These are phyloP conservation scores for Tetrapisispora pingtungensis DNA, from an alignment of 805 yeast genomes.

Conservation along the genomic window DNA sequence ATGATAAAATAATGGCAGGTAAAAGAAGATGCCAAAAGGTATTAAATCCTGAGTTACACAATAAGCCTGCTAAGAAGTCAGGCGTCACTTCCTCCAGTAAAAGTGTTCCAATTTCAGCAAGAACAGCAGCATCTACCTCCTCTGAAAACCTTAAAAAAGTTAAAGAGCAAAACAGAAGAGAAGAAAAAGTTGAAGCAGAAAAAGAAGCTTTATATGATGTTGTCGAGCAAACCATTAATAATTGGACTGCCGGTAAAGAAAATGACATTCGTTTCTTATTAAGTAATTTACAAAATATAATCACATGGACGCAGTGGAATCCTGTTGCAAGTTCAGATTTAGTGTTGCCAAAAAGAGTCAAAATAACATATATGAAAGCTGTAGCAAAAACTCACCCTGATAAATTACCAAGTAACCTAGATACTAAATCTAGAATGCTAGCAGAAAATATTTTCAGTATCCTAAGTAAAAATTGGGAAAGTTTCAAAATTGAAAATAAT, in stretches of 20 bases:
- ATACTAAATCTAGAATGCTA: conserved; percentile 65
- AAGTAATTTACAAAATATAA: conserved; percentile 52
- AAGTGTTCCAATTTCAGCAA: not conserved
- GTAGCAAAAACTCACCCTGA: conserved; percentile 87
- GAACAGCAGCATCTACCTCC: not conserved
- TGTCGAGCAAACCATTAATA: conserved; percentile 42
- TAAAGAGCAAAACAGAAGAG: conserved; percentile 36
- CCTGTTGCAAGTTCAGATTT: conserved; percentile 60
- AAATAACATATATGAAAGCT: conserved; percentile 77
- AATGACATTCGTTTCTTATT: conserved; percentile 72
- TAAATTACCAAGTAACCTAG: conserved; percentile 47
- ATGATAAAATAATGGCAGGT: conserved; percentile 62
- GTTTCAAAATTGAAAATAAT: conserved; percentile 51
- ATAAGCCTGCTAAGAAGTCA: conserved; percentile 11
- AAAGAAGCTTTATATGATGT: conserved; percentile 53
- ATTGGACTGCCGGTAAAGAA: conserved; percentile 70
- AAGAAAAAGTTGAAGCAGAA: conserved; percentile 44
- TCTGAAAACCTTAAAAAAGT: conserved; percentile 41
- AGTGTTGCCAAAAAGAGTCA: conserved; percentile 83
- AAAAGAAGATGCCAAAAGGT: conserved; percentile 66
- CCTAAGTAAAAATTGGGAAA: conserved; percentile 85
- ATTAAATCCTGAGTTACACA: conserved; percentile 39
- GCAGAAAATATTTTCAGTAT: conserved; percentile 81
- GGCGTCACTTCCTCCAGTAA: not conserved
- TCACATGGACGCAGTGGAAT: conserved; percentile 67